Evolutionary conservation across 2,329 filamentous ascomycete species (phyloP).

Genomic region (Hypoxylon sp.): DNA sequence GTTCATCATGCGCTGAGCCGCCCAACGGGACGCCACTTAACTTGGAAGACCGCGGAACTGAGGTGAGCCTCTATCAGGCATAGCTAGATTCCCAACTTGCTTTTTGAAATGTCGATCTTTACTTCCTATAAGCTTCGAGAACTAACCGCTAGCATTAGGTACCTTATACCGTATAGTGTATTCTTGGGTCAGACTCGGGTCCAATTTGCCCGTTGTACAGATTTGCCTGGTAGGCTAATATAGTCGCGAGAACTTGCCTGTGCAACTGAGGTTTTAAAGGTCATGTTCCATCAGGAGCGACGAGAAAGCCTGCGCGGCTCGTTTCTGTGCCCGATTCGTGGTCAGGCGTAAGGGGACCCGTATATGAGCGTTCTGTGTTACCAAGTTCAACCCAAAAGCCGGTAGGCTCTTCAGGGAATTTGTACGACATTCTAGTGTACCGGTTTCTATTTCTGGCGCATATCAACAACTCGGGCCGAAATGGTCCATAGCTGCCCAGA

Average conservation of each 20-base stretch:
- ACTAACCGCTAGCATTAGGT: slow-evolving; percentile 25
- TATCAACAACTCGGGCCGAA: slow-evolving; percentile 34
- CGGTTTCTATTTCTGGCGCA: slow-evolving; percentile 17
- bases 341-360: slow-evolving; percentile 26
- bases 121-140: slow-evolving; percentile 12
- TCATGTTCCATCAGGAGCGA: slow-evolving; percentile 37
- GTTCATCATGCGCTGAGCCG: slow-evolving; percentile 20
- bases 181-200: slow-evolving; percentile 18
- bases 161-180: slow-evolving; percentile 1
- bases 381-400: not conserved
- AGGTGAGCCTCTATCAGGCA: slow-evolving; percentile 17
- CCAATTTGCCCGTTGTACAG: slow-evolving; percentile 11
- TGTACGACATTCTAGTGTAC: slow-evolving; percentile 13
- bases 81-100: slow-evolving; percentile 23
- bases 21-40: slow-evolving; percentile 8
- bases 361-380: slow-evolving; percentile 19
- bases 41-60: slow-evolving; percentile 12
- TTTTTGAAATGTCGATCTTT: slow-evolving; percentile 28
- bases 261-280: slow-evolving; percentile 22
- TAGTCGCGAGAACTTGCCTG: slow-evolving; percentile 44
- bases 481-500: slow-evolving; percentile 21
- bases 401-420: not conserved
- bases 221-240: slow-evolving; percentile 14
- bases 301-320: slow-evolving; percentile 32
- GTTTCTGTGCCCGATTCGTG: slow-evolving; percentile 33